Percentiles rank a stretch among this genome's conserved stretches.
Evolutionary conservation across 306 rosid genomes (phyloP).

Genomic region (Gastrolobium bilobum): DNA sequence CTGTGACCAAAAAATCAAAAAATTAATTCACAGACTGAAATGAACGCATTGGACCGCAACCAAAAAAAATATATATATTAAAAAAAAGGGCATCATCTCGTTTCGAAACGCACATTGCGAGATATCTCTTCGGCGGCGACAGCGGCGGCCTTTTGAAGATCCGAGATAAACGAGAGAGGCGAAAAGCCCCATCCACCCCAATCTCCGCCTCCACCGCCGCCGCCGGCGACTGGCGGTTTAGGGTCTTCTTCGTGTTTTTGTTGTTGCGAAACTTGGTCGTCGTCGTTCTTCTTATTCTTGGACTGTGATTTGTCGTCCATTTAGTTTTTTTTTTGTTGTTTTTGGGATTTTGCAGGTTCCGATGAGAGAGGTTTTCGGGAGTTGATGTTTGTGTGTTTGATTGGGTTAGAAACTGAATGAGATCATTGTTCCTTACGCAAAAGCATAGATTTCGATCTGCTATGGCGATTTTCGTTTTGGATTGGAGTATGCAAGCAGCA

Average conservation of each 20-base stretch:
- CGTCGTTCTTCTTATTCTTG: conserved; percentile 58
- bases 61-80: background rate
- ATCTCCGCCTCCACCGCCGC: conserved; percentile 67
- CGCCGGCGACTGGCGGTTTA: conserved; percentile 20
- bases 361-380: background rate
- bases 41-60: conserved; percentile 10
- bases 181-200: conserved; percentile 94
- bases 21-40: conserved; percentile 27
- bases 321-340: background rate
- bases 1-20: background rate
- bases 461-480: background rate
- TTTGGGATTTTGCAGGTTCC: background rate
- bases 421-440: conserved; percentile 12
- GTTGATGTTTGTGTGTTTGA: background rate
- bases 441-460: conserved; percentile 23
- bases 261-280: conserved; percentile 37
- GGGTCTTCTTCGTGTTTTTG: conserved; percentile 42
- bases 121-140: conserved; percentile 97
- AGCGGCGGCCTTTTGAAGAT: conserved; percentile 92
- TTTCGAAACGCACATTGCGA: conserved; percentile 73
- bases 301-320: conserved; percentile 76
- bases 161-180: conserved; percentile 72
- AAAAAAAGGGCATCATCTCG: conserved; percentile 4
- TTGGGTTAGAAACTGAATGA: background rate
- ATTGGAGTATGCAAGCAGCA: conserved; percentile 1